Evolutionary conservation across 306 rosid species (phyloP), one percentile per base, ranked within the genome.

Genomic region (Echinosophora koreensis): DNA sequence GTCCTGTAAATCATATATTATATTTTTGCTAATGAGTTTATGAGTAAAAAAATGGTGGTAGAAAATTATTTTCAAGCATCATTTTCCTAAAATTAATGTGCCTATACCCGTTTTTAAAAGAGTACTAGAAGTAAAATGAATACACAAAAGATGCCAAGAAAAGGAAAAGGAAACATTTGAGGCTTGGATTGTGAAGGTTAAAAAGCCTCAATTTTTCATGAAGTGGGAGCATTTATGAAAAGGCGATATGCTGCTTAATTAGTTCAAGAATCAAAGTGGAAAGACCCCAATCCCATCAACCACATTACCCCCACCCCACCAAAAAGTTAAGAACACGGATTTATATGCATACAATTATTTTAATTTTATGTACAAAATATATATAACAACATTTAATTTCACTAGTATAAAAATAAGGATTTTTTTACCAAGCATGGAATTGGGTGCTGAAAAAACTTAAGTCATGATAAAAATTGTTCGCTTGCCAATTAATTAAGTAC

Each of bases 151-250:
- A 74, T 59, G 77, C 37, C 70, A 12, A 7, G 47, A 75, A 66
- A 79, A 72, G 67, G 6, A 34, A 65, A 47, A n/a, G 7, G 13
- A 7, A 68, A 46, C 1, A 13, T 46, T 46, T 66, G 58, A n/a
- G 66, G 15, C 22, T 39, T 71, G 16, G 10, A 10, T 4, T 52
- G 58, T 46, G 12, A 66, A 32, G 52, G 68, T 50, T 28, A 67
- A 65, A 76, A 78, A 77, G 44, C 50, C 2, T 52, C 8, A 72
- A 71, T 66, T 2, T 75, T 79, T 81, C 52, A 67, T 22, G 41
- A 56, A 78, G 79, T 13, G 83, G 79, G 56, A 13, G 15, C 80
- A 87, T 85, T 86, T 79, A 89, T 87, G 88, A 84, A 81, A 78
- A 76, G 88, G 82, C 71, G 82, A 60, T 74, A 74, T 18, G 87